A percentile compares a stretch with the other conserved stretches of the same genome.
phyloP scores from a whole-genome alignment of 192 early-diverging fungal genomes.

The Coemansia sp. region DNA sequence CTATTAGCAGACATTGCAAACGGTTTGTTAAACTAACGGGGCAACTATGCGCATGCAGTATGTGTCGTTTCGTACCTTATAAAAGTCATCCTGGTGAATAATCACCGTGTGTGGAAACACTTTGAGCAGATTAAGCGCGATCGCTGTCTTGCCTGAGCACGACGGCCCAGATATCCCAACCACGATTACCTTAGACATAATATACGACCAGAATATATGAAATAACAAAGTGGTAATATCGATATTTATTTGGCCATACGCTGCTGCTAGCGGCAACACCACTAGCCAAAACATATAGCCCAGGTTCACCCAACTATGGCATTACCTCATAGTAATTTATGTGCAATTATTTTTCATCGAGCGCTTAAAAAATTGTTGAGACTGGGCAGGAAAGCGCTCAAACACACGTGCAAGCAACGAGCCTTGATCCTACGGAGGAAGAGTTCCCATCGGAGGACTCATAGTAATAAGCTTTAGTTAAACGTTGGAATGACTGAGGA shows the following conservation, averaged over 20 bases:
- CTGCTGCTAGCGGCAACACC: not conserved
- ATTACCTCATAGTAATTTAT: not conserved
- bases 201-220: not conserved
- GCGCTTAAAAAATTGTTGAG: no score
- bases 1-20: not conserved
- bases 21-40: not conserved
- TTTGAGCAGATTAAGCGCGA: slow-evolving; percentile 58
- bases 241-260: not conserved
- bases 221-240: not conserved
- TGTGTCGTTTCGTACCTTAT: slow-evolving; percentile 47
- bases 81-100: slow-evolving; percentile 78
- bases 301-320: not conserved
- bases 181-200: slow-evolving; percentile 26
- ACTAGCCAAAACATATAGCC: not conserved
- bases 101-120: slow-evolving; percentile 61
- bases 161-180: slow-evolving; percentile 62
- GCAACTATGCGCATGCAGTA: not conserved
- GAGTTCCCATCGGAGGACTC: no score
- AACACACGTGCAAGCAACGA: no score
- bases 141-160: slow-evolving; percentile 71
- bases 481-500: no score
- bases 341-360: not conserved
- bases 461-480: no score
- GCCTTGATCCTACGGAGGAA: no score
- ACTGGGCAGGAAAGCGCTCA: not conserved